Conservation (phyloP, 140 eudicot species). For the Stevia rebaudiana region DNA sequence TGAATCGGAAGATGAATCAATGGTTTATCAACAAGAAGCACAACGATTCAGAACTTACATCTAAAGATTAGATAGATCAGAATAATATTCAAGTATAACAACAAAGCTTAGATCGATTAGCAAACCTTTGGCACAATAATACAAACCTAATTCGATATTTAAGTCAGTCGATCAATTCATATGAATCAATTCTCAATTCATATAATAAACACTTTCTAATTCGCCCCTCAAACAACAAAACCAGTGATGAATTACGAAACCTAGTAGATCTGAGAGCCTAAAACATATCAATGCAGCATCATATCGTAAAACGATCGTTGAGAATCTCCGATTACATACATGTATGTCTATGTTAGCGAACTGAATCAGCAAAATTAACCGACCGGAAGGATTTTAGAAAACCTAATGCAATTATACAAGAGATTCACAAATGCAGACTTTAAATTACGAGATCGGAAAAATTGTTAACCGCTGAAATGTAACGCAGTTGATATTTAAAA, state of each 20-base stretch:
- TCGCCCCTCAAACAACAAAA: not conserved
- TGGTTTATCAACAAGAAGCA: not conserved
- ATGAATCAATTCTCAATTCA: no score
- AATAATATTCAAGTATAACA: not conserved
- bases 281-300: conserved; percentile 7
- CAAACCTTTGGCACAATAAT: not conserved
- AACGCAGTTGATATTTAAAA: not conserved
- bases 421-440: conserved; percentile 16
- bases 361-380: not conserved
- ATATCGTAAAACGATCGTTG: not conserved
- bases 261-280: conserved; percentile 15
- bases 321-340: not conserved
- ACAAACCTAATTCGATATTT: not conserved
- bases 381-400: not conserved
- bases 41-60: no score
- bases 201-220: not conserved
- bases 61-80: no score
- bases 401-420: not conserved
- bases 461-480: not conserved
- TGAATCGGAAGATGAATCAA: not conserved
- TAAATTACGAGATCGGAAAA: not conserved
- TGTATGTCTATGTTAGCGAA: not conserved
- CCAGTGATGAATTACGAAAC: not conserved
- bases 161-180: conserved; percentile 3
- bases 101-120: not conserved